Evolutionary conservation across 1,139 yeast genomes (phyloP).

Genomic region (Suhomyces atakaporum): DNA sequence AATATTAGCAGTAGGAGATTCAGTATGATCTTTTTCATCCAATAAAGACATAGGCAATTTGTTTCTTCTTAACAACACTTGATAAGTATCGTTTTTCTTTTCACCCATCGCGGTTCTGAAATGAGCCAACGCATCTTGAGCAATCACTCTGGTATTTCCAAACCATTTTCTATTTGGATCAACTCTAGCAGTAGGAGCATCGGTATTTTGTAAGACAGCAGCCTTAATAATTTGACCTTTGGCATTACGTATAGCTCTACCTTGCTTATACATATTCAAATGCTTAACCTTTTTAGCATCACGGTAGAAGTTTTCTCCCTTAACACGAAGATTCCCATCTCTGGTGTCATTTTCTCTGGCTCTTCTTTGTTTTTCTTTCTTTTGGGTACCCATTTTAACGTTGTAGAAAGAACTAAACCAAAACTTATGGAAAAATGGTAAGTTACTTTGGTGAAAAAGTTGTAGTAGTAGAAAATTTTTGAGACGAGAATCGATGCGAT

Average conservation of each 20-base stretch:
- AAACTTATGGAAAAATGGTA: neutral
- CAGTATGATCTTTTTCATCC: conserved; percentile 76
- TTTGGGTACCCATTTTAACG: conserved; percentile 77
- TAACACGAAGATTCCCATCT: conserved; percentile 89
- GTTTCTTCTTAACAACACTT: conserved; percentile 83
- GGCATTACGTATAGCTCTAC: conserved; percentile 83
- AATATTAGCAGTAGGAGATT: conserved; percentile 76
- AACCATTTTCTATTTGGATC: conserved; percentile 98
- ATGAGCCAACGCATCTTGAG: conserved; percentile 93
- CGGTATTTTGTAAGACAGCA: conserved; percentile 85
- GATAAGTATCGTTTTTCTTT: conserved; percentile 81
- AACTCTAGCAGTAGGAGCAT: conserved; percentile 87
- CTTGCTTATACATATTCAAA: conserved; percentile 89
- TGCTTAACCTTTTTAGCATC: conserved; percentile 93
- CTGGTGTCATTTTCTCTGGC: conserved; percentile 76
- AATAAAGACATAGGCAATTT: conserved; percentile 93
- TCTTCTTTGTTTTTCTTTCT: conserved; percentile 88
- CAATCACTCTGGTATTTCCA: conserved; percentile 94
- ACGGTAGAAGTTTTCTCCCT: conserved; percentile 95
- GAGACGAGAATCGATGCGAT: conserved; percentile 10
- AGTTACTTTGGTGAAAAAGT: neutral
- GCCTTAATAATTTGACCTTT: conserved; percentile 85
- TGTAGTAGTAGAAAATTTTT: conserved; percentile 7
- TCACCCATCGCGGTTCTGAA: conserved; percentile 94
- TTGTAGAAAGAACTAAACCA: neutral